Conservation (phyloP, 108 stramenopile species). For the Nitzschia sp. region DNA sequence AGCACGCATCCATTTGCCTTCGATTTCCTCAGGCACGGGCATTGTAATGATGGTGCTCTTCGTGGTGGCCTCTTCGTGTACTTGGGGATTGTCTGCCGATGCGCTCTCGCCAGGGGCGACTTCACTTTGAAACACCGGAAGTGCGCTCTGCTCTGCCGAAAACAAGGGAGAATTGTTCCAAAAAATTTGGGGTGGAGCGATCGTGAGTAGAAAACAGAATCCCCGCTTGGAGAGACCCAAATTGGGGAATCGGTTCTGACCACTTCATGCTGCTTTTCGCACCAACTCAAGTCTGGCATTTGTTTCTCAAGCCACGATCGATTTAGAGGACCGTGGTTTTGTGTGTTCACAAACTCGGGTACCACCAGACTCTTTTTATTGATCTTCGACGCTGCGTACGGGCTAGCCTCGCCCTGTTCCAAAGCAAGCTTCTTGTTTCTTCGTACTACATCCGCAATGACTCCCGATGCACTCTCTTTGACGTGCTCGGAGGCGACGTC, state of each 20-base stretch:
- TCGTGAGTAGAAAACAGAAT: slow-evolving; percentile 49
- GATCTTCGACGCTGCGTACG: neutral
- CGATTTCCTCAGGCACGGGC: neutral
- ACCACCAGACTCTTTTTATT: neutral
- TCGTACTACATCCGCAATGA: slow-evolving; percentile 6
- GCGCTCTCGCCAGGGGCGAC: no score
- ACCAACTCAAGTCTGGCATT: neutral
- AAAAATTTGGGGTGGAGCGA: slow-evolving; percentile 42
- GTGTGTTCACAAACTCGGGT: slow-evolving; percentile 8
- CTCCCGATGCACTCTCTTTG: slow-evolving; percentile 4
- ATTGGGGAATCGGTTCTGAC: neutral
- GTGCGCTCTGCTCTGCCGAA: slow-evolving; percentile 27
- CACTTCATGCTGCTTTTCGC: neutral
- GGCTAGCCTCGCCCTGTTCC: neutral
- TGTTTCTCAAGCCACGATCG: slow-evolving; percentile 30
- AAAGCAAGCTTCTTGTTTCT: neutral
- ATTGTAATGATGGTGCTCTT: neutral
- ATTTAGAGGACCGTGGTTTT: slow-evolving; percentile 26
- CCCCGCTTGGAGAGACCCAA: slow-evolving; percentile 62
- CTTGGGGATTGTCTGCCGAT: no score
- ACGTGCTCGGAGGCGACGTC: slow-evolving; percentile 13
- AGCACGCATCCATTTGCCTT: slow-evolving; percentile 23
- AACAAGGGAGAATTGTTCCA: slow-evolving; percentile 34
- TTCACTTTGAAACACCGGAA: slow-evolving; percentile 38
- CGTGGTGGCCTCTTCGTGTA: no score